These are phyloP conservation scores for Cladophialophora chaetospira DNA, from an alignment of 2,329 filamentous ascomycete genomes.

Conservation along the genomic window DNA sequence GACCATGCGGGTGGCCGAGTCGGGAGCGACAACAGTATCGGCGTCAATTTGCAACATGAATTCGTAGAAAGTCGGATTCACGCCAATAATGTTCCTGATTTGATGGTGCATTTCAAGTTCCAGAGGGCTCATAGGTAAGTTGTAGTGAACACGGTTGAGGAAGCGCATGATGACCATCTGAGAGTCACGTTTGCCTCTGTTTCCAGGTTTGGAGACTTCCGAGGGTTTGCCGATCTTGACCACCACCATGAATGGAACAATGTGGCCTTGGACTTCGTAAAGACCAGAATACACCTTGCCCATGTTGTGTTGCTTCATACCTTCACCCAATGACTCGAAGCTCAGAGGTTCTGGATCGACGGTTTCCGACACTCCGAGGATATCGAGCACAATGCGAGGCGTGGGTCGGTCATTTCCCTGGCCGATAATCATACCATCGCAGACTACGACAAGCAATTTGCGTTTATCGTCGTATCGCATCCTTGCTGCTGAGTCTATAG, in stretches of 20 bases:
- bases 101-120: conserved; percentile 99
- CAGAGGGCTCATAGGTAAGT: conserved; percentile 90
- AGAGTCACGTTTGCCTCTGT: conserved; percentile 98
- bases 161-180: conserved; percentile 99
- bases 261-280: conserved; percentile 96
- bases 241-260: conserved; percentile 94
- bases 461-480: conserved; percentile 99
- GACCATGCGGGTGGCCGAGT: conserved; percentile 90
- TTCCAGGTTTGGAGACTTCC: conserved; percentile 77
- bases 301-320: conserved; percentile 98
- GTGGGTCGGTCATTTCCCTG: conserved; percentile 97
- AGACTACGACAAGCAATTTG: conserved; percentile 88
- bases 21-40: conserved; percentile 87
- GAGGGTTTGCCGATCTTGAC: conserved; percentile 91
- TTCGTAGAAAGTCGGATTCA: conserved; percentile 98
- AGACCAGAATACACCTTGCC: conserved; percentile 97
- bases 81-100: conserved; percentile 96
- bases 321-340: conserved; percentile 95
- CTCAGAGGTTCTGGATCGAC: conserved; percentile 94
- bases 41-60: conserved; percentile 96
- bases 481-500: conserved; percentile 90
- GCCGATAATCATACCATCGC: conserved; percentile 99
- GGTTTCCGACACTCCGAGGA: conserved; percentile 89
- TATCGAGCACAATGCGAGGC: conserved; percentile 92
- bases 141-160: conserved; percentile 98